Base-by-base conservation (phyloP, 2,329 filamentous ascomycete species). In the Aspergillus nomiae region DNA sequence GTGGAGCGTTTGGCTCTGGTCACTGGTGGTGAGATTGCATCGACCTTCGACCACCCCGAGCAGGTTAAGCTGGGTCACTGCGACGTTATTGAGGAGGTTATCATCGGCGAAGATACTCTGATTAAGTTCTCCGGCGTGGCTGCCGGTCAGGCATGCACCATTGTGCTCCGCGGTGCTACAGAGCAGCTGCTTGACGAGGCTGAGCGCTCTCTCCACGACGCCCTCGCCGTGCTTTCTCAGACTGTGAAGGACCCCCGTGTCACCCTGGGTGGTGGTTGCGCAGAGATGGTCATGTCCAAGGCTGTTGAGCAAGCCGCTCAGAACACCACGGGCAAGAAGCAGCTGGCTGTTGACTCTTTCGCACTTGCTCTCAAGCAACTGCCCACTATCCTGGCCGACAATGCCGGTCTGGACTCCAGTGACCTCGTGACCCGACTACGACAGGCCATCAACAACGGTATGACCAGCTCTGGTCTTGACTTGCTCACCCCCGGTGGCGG, bases 221-320 rank as follows among this genome's bases (percentile, higher is more conserved):
- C 95, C 55, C 85, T 99, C 62, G 95, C 95, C 16, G 95, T 99
- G 14, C 87, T 99, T 46, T 98, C 94, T 11, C 95, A 99, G 80
- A 99, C 95, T 1, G 92, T 99, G 72, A 92, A 91, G 78, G 94
- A 97, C 81, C 95, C 95, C 58, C 89, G 92, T 77, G 96, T 94
- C 48, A 98, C 95, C 0, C 88, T 99, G 3, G 95, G 95, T 59
- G 95, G 95, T 75, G 95, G 95, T 32, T 98, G 93, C 75, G 94
- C 94, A 5, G 95, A 99, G 86, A 98, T 98, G 94, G 83, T 96
- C 70, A 99, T 99, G 95, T 92, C 94, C 68, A 97, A 97, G 85
- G 95, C 95, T 9, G 95, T 99, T 26, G 94, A 97, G 76, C 91
- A 91, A 65, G 92, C 92, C 6, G 94, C 94, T 26, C 94, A 96